These are phyloP conservation scores for Xylaria curta DNA, from an alignment of 495 filamentous ascomycete genomes.

Conservation along the genomic window DNA sequence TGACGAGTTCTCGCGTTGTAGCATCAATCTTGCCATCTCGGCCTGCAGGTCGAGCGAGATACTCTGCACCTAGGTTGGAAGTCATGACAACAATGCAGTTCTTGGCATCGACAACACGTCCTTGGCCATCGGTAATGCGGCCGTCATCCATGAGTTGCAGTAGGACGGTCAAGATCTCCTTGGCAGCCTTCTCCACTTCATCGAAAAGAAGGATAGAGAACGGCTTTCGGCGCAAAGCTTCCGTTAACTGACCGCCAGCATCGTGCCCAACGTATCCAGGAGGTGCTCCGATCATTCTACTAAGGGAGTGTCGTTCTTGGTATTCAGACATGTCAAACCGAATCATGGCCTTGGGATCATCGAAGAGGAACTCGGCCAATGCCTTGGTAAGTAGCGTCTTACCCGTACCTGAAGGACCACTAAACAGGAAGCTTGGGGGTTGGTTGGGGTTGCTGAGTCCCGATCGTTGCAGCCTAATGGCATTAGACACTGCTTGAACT, in stretches of 20 bases:
- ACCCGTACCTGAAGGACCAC: slow-evolving; percentile 95
- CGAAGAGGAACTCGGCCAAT: slow-evolving; percentile 96
- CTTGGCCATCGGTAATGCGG: slow-evolving; percentile 97
- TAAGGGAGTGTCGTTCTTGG: slow-evolving; percentile 94
- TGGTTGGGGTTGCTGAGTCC: slow-evolving; percentile 94
- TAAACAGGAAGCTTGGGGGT: slow-evolving; percentile 97
- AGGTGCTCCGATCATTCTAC: slow-evolving; percentile 96
- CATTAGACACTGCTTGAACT: slow-evolving; percentile 91
- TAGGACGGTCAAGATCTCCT: slow-evolving; percentile 94
- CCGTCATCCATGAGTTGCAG: slow-evolving; percentile 99
- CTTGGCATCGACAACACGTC: slow-evolving; percentile 88
- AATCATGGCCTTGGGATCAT: slow-evolving; percentile 97
- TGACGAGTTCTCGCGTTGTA: slow-evolving; percentile 85
- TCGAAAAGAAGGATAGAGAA: slow-evolving; percentile 99
- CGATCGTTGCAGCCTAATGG: slow-evolving; percentile 91
- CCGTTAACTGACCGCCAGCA: slow-evolving; percentile 92
- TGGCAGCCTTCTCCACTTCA: slow-evolving; percentile 97
- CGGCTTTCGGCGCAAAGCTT: slow-evolving; percentile 87
- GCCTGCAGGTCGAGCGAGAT: slow-evolving; percentile 76
- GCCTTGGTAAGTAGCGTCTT: slow-evolving; percentile 97
- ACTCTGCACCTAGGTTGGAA: slow-evolving; percentile 94
- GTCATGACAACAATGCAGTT: slow-evolving; percentile 99
- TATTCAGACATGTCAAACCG: slow-evolving; percentile 99
- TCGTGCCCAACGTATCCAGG: slow-evolving; percentile 98
- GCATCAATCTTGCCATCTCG: slow-evolving; percentile 87